phyloP scores from a whole-genome alignment of 73 alveolate species.

The Breviolum minutum region DNA sequence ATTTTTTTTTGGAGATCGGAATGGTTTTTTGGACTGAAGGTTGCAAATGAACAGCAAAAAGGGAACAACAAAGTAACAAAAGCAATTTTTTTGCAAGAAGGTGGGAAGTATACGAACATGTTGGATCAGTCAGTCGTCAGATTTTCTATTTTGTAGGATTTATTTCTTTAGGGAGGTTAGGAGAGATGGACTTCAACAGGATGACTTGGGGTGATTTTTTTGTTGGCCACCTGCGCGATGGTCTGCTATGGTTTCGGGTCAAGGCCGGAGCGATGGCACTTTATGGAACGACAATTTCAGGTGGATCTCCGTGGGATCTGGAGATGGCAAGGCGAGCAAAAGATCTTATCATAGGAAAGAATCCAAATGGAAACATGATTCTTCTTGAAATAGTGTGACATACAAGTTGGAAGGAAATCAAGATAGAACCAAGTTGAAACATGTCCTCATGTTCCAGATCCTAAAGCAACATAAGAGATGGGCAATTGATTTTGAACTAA shows the following conservation, averaged over 20 bases:
- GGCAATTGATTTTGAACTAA: background rate
- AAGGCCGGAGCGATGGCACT: constrained; percentile 86
- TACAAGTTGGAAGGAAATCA: too few species aligned
- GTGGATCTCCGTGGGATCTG: background rate
- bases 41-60: background rate
- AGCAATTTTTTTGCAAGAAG: too few species aligned
- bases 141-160: background rate
- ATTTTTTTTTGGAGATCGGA: background rate
- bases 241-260: background rate
- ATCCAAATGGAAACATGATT: too few species aligned
- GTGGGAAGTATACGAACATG: too few species aligned
- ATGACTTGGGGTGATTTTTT: background rate
- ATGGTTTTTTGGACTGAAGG: background rate
- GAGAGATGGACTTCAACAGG: too few species aligned
- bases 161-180: too few species aligned
- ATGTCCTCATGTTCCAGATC: too few species aligned
- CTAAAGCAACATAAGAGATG: background rate
- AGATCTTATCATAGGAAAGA: too few species aligned
- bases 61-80: too few species aligned
- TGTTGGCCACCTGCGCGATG: background rate
- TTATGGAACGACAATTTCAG: constrained; percentile 67
- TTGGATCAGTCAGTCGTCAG: background rate
- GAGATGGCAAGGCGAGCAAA: background rate
- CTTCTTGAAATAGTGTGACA: too few species aligned
- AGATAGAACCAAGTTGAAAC: too few species aligned